These are phyloP conservation scores for Kazachstania africana DNA, from an alignment of 805 yeast species.

Conservation along the genomic window DNA sequence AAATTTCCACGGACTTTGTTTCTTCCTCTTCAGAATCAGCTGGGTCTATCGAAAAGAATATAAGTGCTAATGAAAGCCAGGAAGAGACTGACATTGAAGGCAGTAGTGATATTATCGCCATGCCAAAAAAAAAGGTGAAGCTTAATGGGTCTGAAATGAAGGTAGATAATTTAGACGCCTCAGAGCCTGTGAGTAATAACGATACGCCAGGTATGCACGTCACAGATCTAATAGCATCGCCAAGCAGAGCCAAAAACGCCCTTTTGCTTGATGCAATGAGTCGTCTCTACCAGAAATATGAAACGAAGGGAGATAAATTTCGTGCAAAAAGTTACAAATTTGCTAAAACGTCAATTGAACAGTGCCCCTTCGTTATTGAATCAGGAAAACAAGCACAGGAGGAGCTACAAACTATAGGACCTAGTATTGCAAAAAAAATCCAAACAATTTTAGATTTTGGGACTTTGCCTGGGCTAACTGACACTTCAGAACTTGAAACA, in stretches of 20 bases:
- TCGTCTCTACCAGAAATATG: slow-evolving; percentile 13
- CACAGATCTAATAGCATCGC: background rate
- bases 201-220: background rate
- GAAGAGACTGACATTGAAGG: background rate
- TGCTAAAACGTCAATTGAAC: slow-evolving; percentile 16
- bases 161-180: background rate
- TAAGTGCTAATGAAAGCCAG: background rate
- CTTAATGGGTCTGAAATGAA: too few species aligned
- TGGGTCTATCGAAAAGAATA: background rate
- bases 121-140: too few species aligned
- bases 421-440: slow-evolving; percentile 23
- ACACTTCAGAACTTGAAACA: slow-evolving; percentile 7
- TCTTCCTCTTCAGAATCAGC: background rate
- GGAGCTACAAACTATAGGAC: slow-evolving; percentile 15
- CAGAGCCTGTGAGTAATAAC: background rate
- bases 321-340: slow-evolving; percentile 20
- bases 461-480: slow-evolving; percentile 14
- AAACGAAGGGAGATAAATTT: slow-evolving; percentile 18
- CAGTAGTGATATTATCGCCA: background rate
- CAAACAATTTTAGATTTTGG: slow-evolving; percentile 18
- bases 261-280: slow-evolving; percentile 5
- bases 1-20: too few species aligned
- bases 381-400: slow-evolving; percentile 19
- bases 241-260: background rate
- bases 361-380: slow-evolving; percentile 10